A percentile compares a stretch with the other conserved stretches of the same genome.
phyloP scores from a whole-genome alignment of 331 rosid species.

The Quercus tomentella region DNA sequence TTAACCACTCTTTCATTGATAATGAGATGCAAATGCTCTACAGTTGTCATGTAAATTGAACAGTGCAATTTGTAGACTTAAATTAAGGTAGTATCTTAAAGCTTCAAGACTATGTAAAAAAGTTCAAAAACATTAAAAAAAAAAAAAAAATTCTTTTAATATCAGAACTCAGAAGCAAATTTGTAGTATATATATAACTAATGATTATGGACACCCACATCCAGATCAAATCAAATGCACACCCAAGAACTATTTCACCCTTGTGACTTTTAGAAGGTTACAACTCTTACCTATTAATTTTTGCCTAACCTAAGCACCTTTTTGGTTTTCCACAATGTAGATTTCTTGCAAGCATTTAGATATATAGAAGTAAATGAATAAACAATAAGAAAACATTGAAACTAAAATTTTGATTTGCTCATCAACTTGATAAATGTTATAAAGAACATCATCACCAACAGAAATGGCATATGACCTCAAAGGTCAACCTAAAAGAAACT shows the following conservation, averaged over 20 bases:
- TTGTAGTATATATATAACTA: no score
- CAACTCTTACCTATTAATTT: no score
- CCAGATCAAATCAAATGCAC: no score
- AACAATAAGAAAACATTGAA: background rate
- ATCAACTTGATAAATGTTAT: background rate
- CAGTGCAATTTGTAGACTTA: slow-evolving; percentile 66
- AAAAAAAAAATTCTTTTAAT: no score
- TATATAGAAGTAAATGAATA: background rate
- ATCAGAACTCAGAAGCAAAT: no score
- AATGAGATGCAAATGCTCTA: slow-evolving; percentile 47
- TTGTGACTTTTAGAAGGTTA: no score
- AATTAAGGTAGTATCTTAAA: slow-evolving; percentile 41
- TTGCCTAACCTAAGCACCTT: no score
- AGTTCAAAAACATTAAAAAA: slow-evolving; percentile 17
- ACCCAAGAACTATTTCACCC: no score
- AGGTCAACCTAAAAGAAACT: background rate
- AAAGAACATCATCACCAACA: background rate
- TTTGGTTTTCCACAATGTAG: no score
- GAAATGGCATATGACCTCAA: background rate
- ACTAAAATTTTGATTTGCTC: background rate
- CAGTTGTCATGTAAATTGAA: slow-evolving; percentile 51
- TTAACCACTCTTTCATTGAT: slow-evolving; percentile 50
- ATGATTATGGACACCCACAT: no score
- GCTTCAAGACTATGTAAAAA: slow-evolving; percentile 49
- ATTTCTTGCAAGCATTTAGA: no score